Evolutionary conservation across 345 rosid species (phyloP), one percentile per base, ranked within the genome.

Genomic region (Cardamine occulta): DNA sequence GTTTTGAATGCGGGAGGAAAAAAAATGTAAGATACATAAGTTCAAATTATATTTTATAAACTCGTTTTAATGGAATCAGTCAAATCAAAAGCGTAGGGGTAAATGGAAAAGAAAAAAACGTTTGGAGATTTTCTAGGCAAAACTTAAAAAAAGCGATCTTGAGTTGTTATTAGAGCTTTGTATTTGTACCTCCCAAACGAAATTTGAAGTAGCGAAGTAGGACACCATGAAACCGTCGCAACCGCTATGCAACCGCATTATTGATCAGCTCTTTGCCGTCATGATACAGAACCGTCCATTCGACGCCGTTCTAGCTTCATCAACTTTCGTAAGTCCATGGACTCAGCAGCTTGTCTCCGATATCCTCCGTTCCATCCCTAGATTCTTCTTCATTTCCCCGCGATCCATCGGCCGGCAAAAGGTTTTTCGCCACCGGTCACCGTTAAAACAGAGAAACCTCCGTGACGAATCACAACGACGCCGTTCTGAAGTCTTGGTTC

Each of bases 371-470:
- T 87, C 94, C 7, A 82, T 93, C 39, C 91, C 97, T 11, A 81
- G 78, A 53, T 79, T 75, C 80, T 89, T 93, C 84, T 93, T 89
- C 82, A 85, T 67, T 14, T 89, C 97, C 66, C 82, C 88, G 6
- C 88, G 89, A 76, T 89, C 96, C 61, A 77, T 91, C 19, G 94
- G 98, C 48, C 82, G 97, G 17, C 96, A 91, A 66, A 85, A 78
- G 15, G 82, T 86, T 18, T 81, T 84, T 32, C 96, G 96, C 44
- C 97, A 85, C 80, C 92, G 98, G 5, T 52, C 90, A 18, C 97
- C 93, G 1, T 79, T 88, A 51, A 89, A 81, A 4, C 95, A 91
- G 67, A 86, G 96, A 49, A 74, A 84, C 61, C 87, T 86, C 65
- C 76, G 63, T 10, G 79, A 74, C 12, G 95, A 90, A 67, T 49